phyloP scores from a whole-genome alignment of 257 asterid species.

The Primulina tabacum region DNA sequence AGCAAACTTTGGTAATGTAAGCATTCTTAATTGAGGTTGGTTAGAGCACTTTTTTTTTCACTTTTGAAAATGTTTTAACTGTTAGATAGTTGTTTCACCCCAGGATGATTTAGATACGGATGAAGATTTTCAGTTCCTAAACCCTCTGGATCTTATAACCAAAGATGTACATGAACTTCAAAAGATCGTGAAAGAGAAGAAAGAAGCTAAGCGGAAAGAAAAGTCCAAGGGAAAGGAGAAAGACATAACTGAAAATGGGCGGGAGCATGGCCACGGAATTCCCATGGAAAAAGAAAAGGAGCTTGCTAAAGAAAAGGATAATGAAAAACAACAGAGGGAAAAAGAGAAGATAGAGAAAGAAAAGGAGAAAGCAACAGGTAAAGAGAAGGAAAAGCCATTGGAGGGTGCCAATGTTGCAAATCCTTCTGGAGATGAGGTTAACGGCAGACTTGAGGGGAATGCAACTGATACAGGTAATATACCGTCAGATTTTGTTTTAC shows the following conservation, averaged over 20 bases:
- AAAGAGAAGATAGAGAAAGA: constrained; percentile 51
- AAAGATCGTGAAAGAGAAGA: constrained; percentile 71
- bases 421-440: constrained; percentile 46
- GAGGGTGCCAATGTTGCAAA: constrained; percentile 48
- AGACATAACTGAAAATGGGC: constrained; percentile 49
- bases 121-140: constrained; percentile 80
- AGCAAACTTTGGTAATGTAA: constrained; percentile 72
- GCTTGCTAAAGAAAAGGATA: constrained; percentile 40
- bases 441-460: constrained; percentile 50
- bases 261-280: constrained; percentile 52
- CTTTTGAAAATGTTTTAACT: constrained; percentile 26
- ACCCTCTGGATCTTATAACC: constrained; percentile 88
- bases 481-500: constrained; percentile 14
- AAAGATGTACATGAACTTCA: constrained; percentile 78
- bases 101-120: constrained; percentile 80
- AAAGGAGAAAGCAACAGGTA: constrained; percentile 50
- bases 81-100: constrained; percentile 34
- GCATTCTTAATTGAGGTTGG: constrained; percentile 25
- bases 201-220: constrained; percentile 56
- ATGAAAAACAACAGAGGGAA: constrained; percentile 62
- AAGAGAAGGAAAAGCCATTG: constrained; percentile 65
- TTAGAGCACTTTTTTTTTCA: constrained; percentile 20
- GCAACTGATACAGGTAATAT: constrained; percentile 64
- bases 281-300: constrained; percentile 49
- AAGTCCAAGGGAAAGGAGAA: constrained; percentile 66